Percentiles rank a stretch among this genome's conserved stretches.
phyloP scores from a whole-genome alignment of 305 asterid genomes.

The Rubia peregrina region DNA sequence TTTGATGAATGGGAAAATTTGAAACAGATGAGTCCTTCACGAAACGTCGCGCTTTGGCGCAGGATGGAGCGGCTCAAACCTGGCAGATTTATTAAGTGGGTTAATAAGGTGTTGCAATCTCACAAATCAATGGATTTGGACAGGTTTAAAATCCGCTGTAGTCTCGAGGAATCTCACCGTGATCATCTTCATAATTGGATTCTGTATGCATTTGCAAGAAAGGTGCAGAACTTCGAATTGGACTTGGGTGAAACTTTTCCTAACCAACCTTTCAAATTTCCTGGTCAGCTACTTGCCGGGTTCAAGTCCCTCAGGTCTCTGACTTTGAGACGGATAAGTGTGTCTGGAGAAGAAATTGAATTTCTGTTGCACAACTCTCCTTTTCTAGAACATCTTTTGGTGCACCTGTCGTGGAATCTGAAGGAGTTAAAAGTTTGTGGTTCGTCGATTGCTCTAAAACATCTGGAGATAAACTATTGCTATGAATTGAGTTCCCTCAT shows the following conservation, averaged over 20 bases:
- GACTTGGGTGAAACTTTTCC: not conserved
- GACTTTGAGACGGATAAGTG: not conserved
- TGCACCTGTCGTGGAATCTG: not conserved
- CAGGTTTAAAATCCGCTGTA: not conserved
- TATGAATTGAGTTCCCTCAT: not conserved
- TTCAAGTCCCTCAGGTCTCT: not conserved
- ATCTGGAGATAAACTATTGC: constrained; percentile 14
- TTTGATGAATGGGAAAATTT: not conserved
- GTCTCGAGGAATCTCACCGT: not conserved
- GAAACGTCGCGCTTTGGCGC: not conserved
- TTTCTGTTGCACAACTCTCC: not conserved
- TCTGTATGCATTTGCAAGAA: not conserved
- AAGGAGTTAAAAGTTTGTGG: not conserved
- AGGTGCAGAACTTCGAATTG: not conserved
- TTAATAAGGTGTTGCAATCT: not conserved
- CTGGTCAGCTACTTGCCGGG: not conserved
- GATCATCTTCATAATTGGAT: not conserved
- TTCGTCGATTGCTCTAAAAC: constrained; percentile 10
- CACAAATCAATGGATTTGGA: not conserved
- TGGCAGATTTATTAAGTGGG: not conserved
- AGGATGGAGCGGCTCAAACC: too few species aligned
- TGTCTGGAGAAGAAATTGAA: not conserved
- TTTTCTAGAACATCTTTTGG: not conserved
- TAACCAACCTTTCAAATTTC: not conserved
- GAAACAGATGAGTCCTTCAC: not conserved